phyloP scores from a whole-genome alignment of 768 basidiomycete species.

The Boletus huronensis region DNA sequence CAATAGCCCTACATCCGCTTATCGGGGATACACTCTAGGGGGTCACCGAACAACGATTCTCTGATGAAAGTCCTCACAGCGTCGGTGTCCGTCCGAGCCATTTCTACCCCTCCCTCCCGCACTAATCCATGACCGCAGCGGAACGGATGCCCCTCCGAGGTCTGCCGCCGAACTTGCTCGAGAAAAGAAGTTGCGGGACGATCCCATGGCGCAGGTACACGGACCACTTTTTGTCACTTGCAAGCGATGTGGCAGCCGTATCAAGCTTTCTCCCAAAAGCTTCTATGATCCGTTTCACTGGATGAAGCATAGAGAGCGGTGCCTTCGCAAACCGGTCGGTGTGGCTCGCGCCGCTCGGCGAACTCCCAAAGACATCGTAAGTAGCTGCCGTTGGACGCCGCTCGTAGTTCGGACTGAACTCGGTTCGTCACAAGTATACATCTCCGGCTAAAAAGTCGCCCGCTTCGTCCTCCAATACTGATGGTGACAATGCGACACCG shows the following conservation, averaged over 20 bases:
- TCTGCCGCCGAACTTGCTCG: constrained; percentile 44
- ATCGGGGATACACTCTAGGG: constrained; percentile 25
- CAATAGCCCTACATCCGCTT: constrained; percentile 13
- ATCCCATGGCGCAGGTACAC: constrained; percentile 51
- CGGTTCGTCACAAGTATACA: constrained; percentile 13
- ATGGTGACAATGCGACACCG: constrained; percentile 31
- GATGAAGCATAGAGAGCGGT: constrained; percentile 59
- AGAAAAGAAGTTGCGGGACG: constrained; percentile 49
- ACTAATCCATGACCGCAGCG: constrained; percentile 21
- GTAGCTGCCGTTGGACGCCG: background rate
- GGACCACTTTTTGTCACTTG: constrained; percentile 52
- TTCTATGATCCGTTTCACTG: constrained; percentile 66
- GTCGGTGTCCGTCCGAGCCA: constrained; percentile 15
- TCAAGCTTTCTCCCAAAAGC: constrained; percentile 68
- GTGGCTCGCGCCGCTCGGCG: constrained; percentile 13
- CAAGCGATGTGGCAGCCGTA: constrained; percentile 49
- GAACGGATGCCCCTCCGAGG: constrained; percentile 29
- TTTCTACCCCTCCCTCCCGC: background rate
- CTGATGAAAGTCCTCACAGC: constrained; percentile 20
- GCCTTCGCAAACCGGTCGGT: constrained; percentile 44
- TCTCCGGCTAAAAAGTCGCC: constrained; percentile 22
- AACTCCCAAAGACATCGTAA: constrained; percentile 24
- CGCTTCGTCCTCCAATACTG: constrained; percentile 28
- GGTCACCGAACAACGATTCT: constrained; percentile 19
- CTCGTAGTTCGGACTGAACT: background rate